Evolutionary conservation across 768 basidiomycete species (phyloP).

Genomic region (Saitozyma podzolica): DNA sequence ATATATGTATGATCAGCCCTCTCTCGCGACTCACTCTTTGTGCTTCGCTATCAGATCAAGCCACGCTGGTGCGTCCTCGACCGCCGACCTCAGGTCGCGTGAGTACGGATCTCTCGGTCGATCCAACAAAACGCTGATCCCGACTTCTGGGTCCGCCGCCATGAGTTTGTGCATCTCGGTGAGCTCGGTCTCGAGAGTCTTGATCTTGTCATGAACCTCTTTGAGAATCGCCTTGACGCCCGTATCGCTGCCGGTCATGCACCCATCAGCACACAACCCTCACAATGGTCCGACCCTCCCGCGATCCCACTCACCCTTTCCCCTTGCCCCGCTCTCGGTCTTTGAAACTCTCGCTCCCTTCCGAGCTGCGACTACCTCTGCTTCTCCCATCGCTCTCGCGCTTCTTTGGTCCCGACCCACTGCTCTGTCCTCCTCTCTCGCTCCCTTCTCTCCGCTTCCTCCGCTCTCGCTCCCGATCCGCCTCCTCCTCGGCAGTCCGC

Average conservation of each 20-base stretch:
- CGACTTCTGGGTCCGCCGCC: constrained; percentile 57
- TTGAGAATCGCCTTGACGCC: constrained; percentile 55
- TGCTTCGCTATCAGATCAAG: constrained; percentile 61
- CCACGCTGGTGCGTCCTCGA: constrained; percentile 51
- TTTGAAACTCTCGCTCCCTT: constrained; percentile 53
- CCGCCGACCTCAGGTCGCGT: constrained; percentile 13
- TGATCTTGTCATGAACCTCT: constrained; percentile 72
- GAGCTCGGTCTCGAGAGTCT: constrained; percentile 73
- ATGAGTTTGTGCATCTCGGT: constrained; percentile 75
- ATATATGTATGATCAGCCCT: not conserved
- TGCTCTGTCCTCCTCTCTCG: constrained; percentile 39
- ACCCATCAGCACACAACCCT: too few relatives aligned
- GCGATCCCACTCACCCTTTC: constrained; percentile 42
- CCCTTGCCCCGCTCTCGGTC: constrained; percentile 53
- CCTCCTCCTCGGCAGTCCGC: constrained; percentile 42
- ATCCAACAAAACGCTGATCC: constrained; percentile 26
- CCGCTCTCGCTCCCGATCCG: constrained; percentile 49
- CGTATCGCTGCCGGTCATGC: constrained; percentile 52
- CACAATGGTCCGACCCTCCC: not conserved
- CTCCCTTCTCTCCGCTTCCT: constrained; percentile 50
- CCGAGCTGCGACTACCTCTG: constrained; percentile 46
- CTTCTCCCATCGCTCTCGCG: constrained; percentile 34
- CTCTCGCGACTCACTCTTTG: constrained; percentile 66
- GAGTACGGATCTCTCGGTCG: constrained; percentile 22
- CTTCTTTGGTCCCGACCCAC: constrained; percentile 14